Percentiles rank a stretch among this genome's conserved stretches.
Evolutionary conservation across 306 rosid species (phyloP).

Genomic region (Corylus americana): DNA sequence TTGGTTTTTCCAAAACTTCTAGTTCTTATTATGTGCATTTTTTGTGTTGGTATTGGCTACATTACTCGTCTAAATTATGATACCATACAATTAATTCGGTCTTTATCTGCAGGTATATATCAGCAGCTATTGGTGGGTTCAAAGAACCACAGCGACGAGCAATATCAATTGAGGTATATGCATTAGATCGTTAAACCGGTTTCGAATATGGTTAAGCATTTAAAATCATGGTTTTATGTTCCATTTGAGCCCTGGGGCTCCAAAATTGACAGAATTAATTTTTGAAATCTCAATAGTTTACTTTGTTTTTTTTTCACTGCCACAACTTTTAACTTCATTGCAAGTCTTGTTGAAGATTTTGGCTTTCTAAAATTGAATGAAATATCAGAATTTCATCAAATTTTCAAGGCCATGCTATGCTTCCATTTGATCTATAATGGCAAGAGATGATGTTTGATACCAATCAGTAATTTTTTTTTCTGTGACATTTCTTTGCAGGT

Average conservation of each 20-base stretch:
- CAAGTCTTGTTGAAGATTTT: not conserved
- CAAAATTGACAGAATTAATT: not conserved
- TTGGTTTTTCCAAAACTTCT: not conserved
- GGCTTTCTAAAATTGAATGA: not conserved
- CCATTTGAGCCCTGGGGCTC: not conserved
- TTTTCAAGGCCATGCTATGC: not conserved
- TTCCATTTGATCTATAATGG: not conserved
- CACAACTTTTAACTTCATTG: not conserved
- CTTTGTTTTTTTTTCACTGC: not conserved
- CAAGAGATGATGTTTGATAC: constrained; percentile 2
- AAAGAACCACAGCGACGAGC: constrained; percentile 41
- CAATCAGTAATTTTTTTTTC: not conserved
- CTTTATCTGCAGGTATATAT: constrained; percentile 34
- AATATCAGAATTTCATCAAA: not conserved
- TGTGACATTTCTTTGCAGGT: constrained; percentile 26
- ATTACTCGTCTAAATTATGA: not conserved
- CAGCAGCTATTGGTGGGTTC: constrained; percentile 40
- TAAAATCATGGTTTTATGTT: not conserved
- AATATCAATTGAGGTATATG: constrained; percentile 43
- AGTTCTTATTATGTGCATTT: not conserved
- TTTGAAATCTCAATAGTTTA: not conserved
- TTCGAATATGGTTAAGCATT: not conserved
- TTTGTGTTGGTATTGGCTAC: not conserved
- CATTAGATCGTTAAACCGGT: not conserved
- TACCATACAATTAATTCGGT: not conserved